phyloP scores from a whole-genome alignment of 2,329 filamentous ascomycete species.

The Elsinoe fawcettii region DNA sequence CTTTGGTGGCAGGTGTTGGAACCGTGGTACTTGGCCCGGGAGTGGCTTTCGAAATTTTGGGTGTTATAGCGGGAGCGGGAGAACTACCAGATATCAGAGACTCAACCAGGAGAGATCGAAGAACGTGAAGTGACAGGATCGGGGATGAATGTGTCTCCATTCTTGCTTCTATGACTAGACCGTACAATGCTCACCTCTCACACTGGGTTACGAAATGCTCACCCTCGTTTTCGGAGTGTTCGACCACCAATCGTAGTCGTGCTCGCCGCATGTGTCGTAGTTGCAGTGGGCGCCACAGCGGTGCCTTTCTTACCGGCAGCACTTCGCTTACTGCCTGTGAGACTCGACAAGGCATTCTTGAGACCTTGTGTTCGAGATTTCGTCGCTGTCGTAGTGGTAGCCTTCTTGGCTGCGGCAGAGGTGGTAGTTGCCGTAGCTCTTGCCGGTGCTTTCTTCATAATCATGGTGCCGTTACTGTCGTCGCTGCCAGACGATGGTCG shows the following conservation, averaged over 20 bases:
- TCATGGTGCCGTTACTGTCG: slow-evolving; percentile 57
- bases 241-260: slow-evolving; percentile 20
- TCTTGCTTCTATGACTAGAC: slow-evolving; percentile 2
- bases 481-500: slow-evolving; percentile 39
- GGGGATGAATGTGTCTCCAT: slow-evolving; percentile 9
- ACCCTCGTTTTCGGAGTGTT: slow-evolving; percentile 15
- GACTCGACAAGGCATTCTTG: slow-evolving; percentile 47
- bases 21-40: neutral
- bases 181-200: slow-evolving; percentile 12
- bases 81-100: slow-evolving; percentile 6
- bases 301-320: slow-evolving; percentile 38
- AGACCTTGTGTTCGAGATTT: slow-evolving; percentile 41
- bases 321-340: slow-evolving; percentile 38
- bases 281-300: slow-evolving; percentile 31
- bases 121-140: neutral
- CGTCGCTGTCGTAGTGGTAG: slow-evolving; percentile 12
- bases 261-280: slow-evolving; percentile 23
- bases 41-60: neutral
- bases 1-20: neutral
- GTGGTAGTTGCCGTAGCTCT: slow-evolving; percentile 20
- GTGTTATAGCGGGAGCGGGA: neutral
- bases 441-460: slow-evolving; percentile 46
- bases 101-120: neutral
- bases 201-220: slow-evolving; percentile 15
- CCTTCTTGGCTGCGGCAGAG: slow-evolving; percentile 17